Evolutionary conservation across 2,329 filamentous ascomycete genomes (phyloP).

Genomic region (Nemania diffusa): DNA sequence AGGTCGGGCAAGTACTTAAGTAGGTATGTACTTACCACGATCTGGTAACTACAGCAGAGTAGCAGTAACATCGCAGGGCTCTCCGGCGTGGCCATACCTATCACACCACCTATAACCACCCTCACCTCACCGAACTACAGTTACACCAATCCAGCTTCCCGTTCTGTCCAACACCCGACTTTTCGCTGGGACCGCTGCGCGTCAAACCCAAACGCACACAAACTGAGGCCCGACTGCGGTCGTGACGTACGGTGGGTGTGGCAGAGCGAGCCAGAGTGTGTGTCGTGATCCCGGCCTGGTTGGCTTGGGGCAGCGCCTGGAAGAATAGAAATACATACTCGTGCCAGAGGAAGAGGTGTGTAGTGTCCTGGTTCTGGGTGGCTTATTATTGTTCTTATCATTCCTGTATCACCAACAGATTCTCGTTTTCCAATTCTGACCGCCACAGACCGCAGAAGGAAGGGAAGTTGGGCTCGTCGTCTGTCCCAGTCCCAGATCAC

Average conservation of each 20-base stretch:
- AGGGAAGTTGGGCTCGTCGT: slow-evolving; percentile 31
- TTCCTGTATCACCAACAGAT: neutral
- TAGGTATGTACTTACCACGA: neutral
- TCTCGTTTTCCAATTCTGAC: neutral
- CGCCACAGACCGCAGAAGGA: neutral
- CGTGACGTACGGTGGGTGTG: slow-evolving; percentile 20
- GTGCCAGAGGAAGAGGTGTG: neutral
- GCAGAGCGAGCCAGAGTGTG: neutral
- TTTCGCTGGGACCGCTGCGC: slow-evolving; percentile 19
- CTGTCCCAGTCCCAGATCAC: slow-evolving; percentile 26
- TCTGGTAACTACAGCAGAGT: neutral
- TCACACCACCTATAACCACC: slow-evolving; percentile 32
- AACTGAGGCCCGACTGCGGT: slow-evolving; percentile 15
- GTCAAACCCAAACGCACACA: slow-evolving; percentile 14
- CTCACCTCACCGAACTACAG: slow-evolving; percentile 24
- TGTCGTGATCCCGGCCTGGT: neutral
- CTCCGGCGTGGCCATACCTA: slow-evolving; percentile 29
- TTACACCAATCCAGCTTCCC: slow-evolving; percentile 28
- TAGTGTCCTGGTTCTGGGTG: neutral
- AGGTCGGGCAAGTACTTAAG: neutral
- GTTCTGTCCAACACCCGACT: slow-evolving; percentile 31
- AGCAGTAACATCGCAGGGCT: slow-evolving; percentile 24
- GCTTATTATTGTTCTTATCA: slow-evolving; percentile 1
- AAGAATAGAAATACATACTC: neutral
- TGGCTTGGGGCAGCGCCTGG: neutral